A percentile compares a stretch with the other conserved stretches of the same genome.
phyloP scores from a whole-genome alignment of 176 grass and related monocot genomes.

The Metroxylon sagu region DNA sequence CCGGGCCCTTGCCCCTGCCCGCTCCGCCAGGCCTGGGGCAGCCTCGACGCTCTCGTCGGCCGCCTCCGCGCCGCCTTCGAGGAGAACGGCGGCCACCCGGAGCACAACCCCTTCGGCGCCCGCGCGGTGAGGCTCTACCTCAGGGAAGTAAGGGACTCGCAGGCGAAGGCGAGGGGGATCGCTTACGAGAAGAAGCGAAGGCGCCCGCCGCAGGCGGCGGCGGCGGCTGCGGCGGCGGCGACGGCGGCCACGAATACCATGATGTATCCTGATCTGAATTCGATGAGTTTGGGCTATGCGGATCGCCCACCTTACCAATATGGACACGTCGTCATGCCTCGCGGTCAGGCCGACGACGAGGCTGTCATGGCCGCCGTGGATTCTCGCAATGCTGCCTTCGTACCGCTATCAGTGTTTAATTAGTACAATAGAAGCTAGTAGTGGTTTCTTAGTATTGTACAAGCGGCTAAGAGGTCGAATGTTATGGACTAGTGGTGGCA shows the following conservation, averaged over 20 bases:
- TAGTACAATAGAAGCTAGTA: background rate
- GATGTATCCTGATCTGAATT: background rate
- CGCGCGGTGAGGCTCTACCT: slow-evolving; percentile 3
- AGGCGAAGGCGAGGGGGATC: slow-evolving; percentile 8
- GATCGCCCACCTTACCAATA: background rate
- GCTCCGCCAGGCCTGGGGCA: slow-evolving; percentile 16
- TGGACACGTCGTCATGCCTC: no score
- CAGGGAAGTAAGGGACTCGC: slow-evolving; percentile 7
- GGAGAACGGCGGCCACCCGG: slow-evolving; percentile 11
- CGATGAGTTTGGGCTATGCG: no score
- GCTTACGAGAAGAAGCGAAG: slow-evolving; percentile 4
- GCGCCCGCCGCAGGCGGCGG: background rate
- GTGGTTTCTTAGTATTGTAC: background rate
- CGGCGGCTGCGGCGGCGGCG: background rate
- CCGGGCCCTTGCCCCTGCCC: slow-evolving; percentile 10
- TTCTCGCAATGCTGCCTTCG: background rate
- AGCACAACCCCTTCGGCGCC: slow-evolving; percentile 13
- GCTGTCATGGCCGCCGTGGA: background rate
- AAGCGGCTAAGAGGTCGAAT: background rate
- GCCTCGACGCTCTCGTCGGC: slow-evolving; percentile 17
- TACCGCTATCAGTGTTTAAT: background rate
- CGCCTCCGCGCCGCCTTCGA: slow-evolving; percentile 16
- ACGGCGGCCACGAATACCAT: background rate
- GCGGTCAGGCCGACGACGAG: no score
- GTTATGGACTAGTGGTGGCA: background rate